Conservation (phyloP, 495 filamentous ascomycete genomes). For the Extremus antarcticus region DNA sequence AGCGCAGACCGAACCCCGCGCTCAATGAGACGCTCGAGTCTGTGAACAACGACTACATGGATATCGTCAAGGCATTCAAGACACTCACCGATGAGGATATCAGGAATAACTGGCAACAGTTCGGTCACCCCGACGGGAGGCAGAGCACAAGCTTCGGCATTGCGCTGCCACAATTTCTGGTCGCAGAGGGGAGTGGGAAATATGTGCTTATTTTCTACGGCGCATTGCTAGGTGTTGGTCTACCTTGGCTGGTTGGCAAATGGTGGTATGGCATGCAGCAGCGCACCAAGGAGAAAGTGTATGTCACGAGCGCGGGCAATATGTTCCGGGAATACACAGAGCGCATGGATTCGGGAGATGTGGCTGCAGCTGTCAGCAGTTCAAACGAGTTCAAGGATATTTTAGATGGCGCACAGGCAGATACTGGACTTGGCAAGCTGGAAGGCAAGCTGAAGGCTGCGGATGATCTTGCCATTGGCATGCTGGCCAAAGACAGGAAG, state of each 20-base stretch:
- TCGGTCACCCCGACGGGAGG: constrained; percentile 93
- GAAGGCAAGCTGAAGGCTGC: constrained; percentile 62
- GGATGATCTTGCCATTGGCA: constrained; percentile 32
- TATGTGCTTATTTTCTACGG: constrained; percentile 89
- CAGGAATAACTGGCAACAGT: constrained; percentile 91
- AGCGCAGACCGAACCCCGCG: constrained; percentile 64
- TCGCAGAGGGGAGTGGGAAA: constrained; percentile 88
- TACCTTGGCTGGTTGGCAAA: constrained; percentile 87
- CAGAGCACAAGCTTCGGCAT: constrained; percentile 98
- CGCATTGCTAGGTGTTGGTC: constrained; percentile 67
- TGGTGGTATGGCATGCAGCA: constrained; percentile 98
- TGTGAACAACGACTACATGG: constrained; percentile 80
- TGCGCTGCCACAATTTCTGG: constrained; percentile 83
- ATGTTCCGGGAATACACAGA: constrained; percentile 89
- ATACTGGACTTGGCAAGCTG: constrained; percentile 64
- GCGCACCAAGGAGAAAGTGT: constrained; percentile 80
- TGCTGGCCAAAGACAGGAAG: constrained; percentile 59
- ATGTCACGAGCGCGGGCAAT: constrained; percentile 83
- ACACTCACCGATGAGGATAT: constrained; percentile 93
- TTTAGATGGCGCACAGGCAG: constrained; percentile 61
- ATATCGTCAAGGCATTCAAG: constrained; percentile 94
- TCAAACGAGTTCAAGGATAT: constrained; percentile 70
- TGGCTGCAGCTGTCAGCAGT: constrained; percentile 67
- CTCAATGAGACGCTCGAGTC: constrained; percentile 83
- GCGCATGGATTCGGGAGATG: constrained; percentile 62